Conservation (phyloP, 2,329 filamentous ascomycete genomes). For the Aspergillus viridinutans region DNA sequence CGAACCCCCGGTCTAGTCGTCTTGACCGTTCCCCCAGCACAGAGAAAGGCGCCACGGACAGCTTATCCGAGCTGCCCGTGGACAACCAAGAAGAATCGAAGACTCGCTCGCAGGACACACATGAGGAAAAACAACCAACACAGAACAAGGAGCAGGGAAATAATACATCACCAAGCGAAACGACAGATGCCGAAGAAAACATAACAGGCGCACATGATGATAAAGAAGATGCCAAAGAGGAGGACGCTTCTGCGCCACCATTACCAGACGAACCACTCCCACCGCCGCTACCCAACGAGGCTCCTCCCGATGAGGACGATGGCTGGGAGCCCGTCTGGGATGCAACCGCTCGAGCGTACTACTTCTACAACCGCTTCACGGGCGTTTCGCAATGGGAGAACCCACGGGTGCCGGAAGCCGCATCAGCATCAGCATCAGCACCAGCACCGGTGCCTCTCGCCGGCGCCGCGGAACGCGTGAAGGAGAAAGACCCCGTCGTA, state of each 20-base stretch:
- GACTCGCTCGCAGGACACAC: not conserved
- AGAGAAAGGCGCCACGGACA: conserved; percentile 6
- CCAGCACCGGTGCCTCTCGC: conserved; percentile 14
- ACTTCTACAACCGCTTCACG: conserved; percentile 81
- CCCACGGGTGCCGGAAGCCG: conserved; percentile 61
- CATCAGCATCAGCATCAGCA: conserved; percentile 8
- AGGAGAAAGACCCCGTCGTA: conserved; percentile 42
- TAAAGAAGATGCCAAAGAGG: conserved; percentile 7
- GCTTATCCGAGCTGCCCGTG: conserved; percentile 1
- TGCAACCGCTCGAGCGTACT: conserved; percentile 62
- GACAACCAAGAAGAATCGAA: not conserved
- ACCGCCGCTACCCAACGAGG: conserved; percentile 51
- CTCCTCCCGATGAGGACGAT: conserved; percentile 52
- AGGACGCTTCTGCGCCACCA: conserved; percentile 31
- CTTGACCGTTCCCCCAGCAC: not conserved
- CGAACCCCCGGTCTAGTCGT: not conserved
- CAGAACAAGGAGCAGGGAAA: conserved; percentile 14
- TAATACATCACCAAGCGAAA: not conserved
- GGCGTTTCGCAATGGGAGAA: conserved; percentile 78
- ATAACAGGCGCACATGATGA: conserved; percentile 8
- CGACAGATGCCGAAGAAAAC: not conserved
- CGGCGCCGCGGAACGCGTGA: conserved; percentile 30
- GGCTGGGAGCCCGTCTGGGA: conserved; percentile 86
- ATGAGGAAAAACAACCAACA: conserved; percentile 45
- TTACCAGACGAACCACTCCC: conserved; percentile 42